Evolutionary conservation across 2,329 filamentous ascomycete species (phyloP).

Genomic region (Aulographum hederae): DNA sequence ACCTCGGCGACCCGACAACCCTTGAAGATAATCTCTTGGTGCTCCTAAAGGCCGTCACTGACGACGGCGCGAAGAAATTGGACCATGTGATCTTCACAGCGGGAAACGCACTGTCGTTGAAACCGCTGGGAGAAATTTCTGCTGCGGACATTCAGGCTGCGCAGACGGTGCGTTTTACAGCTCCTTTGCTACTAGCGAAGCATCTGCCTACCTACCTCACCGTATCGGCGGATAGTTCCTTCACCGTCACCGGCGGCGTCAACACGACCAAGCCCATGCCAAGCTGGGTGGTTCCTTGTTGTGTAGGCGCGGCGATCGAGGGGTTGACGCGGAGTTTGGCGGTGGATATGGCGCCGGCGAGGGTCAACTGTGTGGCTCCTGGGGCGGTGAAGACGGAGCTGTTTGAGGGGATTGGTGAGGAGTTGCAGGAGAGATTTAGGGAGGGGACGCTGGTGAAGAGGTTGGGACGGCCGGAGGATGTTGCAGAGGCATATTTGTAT

Average conservation of each 20-base stretch:
- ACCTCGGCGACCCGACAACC: not conserved
- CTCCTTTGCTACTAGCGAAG: constrained; percentile 34
- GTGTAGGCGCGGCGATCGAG: constrained; percentile 31
- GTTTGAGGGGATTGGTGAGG: not conserved
- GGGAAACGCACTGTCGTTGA: constrained; percentile 9
- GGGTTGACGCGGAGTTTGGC: constrained; percentile 38
- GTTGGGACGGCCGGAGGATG: not conserved
- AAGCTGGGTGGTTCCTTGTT: constrained; percentile 31
- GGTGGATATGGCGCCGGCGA: constrained; percentile 41
- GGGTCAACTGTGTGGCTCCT: constrained; percentile 43
- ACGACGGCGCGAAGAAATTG: constrained; percentile 11
- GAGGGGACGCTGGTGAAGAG: not conserved
- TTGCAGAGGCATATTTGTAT: not conserved
- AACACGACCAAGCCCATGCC: constrained; percentile 31
- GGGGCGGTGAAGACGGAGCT: constrained; percentile 29
- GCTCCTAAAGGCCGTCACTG: not conserved
- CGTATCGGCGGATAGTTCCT: constrained; percentile 22
- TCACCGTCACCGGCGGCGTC: constrained; percentile 38
- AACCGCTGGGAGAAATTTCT: not conserved
- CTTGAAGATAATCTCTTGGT: not conserved
- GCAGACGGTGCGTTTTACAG: constrained; percentile 29
- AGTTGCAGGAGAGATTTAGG: not conserved
- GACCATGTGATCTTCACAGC: constrained; percentile 43
- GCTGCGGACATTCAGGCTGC: not conserved
- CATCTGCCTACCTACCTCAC: constrained; percentile 26